Evolutionary conservation across 164 flowering plant genomes (phyloP).

Genomic region (Hamamelis virginiana): DNA sequence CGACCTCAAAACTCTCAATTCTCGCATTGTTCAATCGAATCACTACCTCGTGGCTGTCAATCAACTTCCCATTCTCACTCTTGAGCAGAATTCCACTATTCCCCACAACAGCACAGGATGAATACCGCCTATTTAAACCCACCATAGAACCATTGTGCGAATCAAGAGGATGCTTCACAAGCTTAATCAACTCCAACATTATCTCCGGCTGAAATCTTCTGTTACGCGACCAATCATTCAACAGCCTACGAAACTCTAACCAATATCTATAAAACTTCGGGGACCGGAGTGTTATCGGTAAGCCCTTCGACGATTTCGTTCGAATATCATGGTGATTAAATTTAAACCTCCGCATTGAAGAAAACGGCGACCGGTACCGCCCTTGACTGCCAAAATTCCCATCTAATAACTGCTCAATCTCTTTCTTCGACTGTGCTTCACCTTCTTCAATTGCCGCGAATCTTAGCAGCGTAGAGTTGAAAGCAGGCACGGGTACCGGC

Average conservation of each 20-base stretch:
- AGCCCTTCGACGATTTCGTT: conserved; percentile 22
- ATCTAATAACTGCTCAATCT: conserved; percentile 62
- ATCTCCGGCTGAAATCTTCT: conserved; percentile 54
- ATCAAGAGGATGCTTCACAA: conserved; percentile 57
- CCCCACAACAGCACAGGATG: conserved; percentile 90
- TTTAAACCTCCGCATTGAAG: conserved; percentile 42
- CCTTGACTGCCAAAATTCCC: conserved; percentile 45
- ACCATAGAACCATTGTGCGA: conserved; percentile 28
- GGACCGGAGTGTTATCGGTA: conserved; percentile 43
- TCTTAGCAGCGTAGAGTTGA: conserved; percentile 66
- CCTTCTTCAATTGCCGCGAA: conserved; percentile 62
- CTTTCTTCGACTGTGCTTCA: conserved; percentile 42
- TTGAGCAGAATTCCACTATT: conserved; percentile 85
- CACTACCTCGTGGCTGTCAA: conserved; percentile 84
- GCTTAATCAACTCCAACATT: conserved; percentile 52
- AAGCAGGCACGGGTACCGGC: conserved; percentile 8
- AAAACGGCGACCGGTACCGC: conserved; percentile 46
- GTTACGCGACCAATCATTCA: conserved; percentile 62
- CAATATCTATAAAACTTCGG: conserved; percentile 53
- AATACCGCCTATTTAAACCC: conserved; percentile 29
- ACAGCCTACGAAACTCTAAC: conserved; percentile 52
- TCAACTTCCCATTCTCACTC: conserved; percentile 51
- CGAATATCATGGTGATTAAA: conserved; percentile 25
- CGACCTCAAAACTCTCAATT: conserved; percentile 36
- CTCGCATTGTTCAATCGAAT: conserved; percentile 89